phyloP scores from a whole-genome alignment of 1,284 basidiomycete species.

The Rhodotorula sp. region DNA sequence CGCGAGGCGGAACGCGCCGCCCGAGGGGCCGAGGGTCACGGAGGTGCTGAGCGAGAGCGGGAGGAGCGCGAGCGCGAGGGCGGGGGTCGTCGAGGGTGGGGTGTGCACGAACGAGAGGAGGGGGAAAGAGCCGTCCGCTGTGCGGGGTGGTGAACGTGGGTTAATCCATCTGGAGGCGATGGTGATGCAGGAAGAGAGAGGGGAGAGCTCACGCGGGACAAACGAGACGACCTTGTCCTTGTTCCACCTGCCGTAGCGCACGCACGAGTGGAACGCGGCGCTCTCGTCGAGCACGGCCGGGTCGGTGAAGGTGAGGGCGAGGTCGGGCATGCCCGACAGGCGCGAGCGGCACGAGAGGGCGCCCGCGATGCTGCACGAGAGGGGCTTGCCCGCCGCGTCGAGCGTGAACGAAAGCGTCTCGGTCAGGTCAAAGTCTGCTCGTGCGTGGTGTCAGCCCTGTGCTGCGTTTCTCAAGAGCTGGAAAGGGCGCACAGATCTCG shows the following conservation, averaged over 20 bases:
- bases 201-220: conserved; percentile 33
- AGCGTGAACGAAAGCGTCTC: conserved; percentile 32
- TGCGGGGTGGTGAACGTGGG: too few relatives aligned
- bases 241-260: conserved; percentile 33
- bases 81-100: conserved; percentile 16
- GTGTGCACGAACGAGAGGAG: conserved; percentile 28
- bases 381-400: conserved; percentile 14
- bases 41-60: conserved; percentile 32
- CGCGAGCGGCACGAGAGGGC: conserved; percentile 26
- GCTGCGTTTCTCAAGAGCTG: neutral
- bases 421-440: conserved; percentile 36
- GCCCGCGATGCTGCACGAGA: conserved; percentile 28
- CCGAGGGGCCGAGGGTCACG: conserved; percentile 26
- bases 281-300: conserved; percentile 30
- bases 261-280: conserved; percentile 36
- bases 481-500: conserved; percentile 35
- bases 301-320: conserved; percentile 32
- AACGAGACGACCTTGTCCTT: conserved; percentile 40
- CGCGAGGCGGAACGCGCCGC: conserved; percentile 26
- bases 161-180: neutral
- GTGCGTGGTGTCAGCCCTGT: too few relatives aligned
- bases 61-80: conserved; percentile 29
- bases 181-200: neutral
- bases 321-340: conserved; percentile 41
- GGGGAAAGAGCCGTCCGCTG: conserved; percentile 38